Base-by-base conservation (phyloP, 2,329 filamentous ascomycete species). In the Fonsecaea pugnacius region DNA sequence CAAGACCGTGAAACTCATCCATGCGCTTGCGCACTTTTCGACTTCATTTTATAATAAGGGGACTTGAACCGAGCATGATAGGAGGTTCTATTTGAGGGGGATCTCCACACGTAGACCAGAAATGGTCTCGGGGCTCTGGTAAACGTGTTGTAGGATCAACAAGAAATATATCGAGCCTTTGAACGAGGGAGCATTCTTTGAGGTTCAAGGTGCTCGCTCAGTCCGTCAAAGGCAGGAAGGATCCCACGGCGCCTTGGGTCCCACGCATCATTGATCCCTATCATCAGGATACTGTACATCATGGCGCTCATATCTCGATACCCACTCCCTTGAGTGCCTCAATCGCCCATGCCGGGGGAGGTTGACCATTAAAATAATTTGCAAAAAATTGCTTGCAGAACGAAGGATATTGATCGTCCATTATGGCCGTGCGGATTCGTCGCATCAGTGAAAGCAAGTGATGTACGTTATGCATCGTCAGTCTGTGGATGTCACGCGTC, bases 401-500 rank as follows among this genome's bases (percentile, higher is more conserved):
- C 1, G 81, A 84, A 1, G 95, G 93, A 75, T 90, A 98, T 58
- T 82, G 78, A 74, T 96, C 92, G 66, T 89, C 89, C 7, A 96
- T 79, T 67, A 98, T 92, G 16, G 95, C 88, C 67, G 91, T 82
- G 65, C 94, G 85, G 12, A 87, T 85, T 65, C 85, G 80, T 21
- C 84, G 81, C 92, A 98, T 97, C 71, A 99, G 80, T 65, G 89
- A 85, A 60, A 99, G 82, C 75, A 96, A 87, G 74, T 96, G 96
- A 80, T 92, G 92, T 30, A 99, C 91, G 74, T 99, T 99, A 77
- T 99, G 95, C 74, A 98, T 92, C 0, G 92, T 96, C 60, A 70
- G 55, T 21, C 54, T 58, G 54, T 27, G 21, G 40, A 27, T 9
- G 16, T 16, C 24, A 4, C 30, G 35, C 21, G 32, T 56, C 33